These are phyloP conservation scores for Diaporthe humulicola DNA, from an alignment of 2,329 filamentous ascomycete species.

Conservation along the genomic window DNA sequence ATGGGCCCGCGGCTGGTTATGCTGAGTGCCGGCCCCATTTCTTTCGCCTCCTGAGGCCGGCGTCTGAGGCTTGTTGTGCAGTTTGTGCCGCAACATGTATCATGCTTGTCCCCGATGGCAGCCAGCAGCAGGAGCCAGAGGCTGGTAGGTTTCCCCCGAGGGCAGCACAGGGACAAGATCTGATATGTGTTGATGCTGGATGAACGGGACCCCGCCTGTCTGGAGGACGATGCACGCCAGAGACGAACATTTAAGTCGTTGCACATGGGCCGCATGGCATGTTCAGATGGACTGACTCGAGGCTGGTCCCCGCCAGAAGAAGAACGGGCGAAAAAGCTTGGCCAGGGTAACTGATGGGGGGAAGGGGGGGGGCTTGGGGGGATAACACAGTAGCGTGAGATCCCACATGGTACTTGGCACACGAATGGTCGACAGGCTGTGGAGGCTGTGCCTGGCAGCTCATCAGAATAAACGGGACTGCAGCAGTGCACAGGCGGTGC, in stretches of 20 bases:
- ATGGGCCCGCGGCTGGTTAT: slow-evolving; percentile 26
- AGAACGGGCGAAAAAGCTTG: slow-evolving; percentile 13
- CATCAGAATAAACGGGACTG: slow-evolving; percentile 13
- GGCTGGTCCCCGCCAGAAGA: background rate
- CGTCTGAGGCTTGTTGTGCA: background rate
- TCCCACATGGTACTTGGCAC: background rate
- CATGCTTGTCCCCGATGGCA: background rate
- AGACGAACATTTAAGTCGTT: background rate
- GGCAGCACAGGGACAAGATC: background rate
- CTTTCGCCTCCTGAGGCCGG: slow-evolving; percentile 10
- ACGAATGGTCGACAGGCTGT: background rate
- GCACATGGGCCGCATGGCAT: background rate
- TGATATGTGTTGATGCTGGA: background rate
- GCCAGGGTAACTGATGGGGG: background rate
- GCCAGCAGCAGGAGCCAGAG: background rate
- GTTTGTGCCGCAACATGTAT: background rate
- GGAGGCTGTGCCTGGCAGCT: slow-evolving; percentile 19
- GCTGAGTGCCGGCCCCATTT: slow-evolving; percentile 25
- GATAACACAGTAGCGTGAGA: background rate
- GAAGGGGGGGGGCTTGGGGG: background rate
- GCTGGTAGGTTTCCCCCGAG: background rate
- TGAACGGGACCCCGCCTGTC: background rate
- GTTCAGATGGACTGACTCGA: slow-evolving; percentile 10
- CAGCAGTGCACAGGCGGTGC: background rate
- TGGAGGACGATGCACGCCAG: background rate